Evolutionary conservation across 2,329 filamentous ascomycete species (phyloP).

Genomic region (Chrysoporthe austroafricana): DNA sequence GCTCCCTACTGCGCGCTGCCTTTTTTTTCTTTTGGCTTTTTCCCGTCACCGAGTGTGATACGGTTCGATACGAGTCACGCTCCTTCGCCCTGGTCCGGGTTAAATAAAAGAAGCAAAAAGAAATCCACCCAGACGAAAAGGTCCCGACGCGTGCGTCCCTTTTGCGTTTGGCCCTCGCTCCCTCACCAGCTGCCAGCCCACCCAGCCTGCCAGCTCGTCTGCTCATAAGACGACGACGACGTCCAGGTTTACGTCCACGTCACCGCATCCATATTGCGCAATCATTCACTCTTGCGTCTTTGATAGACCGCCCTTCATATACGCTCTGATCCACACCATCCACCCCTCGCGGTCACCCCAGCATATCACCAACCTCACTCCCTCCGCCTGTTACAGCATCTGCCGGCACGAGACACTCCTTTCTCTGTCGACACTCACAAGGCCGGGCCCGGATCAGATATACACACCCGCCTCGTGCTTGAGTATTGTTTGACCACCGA

Average conservation of each 20-base stretch:
- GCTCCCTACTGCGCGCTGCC: slow-evolving; percentile 2
- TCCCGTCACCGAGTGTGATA: slow-evolving; percentile 4
- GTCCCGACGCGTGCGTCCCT: slow-evolving; percentile 13
- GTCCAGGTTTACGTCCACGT: slow-evolving; percentile 35
- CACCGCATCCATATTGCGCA: slow-evolving; percentile 19
- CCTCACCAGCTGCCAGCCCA: not conserved
- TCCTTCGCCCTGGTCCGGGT: slow-evolving; percentile 8
- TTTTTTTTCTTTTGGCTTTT: not conserved
- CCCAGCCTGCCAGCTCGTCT: not conserved
- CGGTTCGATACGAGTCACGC: slow-evolving; percentile 13
- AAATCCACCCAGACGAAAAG: not conserved
- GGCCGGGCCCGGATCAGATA: no score
- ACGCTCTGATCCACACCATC: slow-evolving; percentile 9
- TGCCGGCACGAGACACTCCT: slow-evolving; percentile 24
- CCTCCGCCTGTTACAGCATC: slow-evolving; percentile 18
- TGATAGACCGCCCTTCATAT: slow-evolving; percentile 49
- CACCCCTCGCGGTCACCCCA: slow-evolving; percentile 2
- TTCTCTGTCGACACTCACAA: slow-evolving; percentile 9
- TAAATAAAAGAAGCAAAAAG: not conserved
- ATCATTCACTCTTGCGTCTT: slow-evolving; percentile 53
- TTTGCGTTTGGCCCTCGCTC: not conserved
- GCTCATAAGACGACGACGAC: slow-evolving; percentile 25
- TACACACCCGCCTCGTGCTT: no score
- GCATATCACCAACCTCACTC: slow-evolving; percentile 5
- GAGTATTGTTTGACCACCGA: slow-evolving; percentile 18